Evolutionary conservation across 2,329 filamentous ascomycete species (phyloP).

Genomic region (Neospermospora avenae): DNA sequence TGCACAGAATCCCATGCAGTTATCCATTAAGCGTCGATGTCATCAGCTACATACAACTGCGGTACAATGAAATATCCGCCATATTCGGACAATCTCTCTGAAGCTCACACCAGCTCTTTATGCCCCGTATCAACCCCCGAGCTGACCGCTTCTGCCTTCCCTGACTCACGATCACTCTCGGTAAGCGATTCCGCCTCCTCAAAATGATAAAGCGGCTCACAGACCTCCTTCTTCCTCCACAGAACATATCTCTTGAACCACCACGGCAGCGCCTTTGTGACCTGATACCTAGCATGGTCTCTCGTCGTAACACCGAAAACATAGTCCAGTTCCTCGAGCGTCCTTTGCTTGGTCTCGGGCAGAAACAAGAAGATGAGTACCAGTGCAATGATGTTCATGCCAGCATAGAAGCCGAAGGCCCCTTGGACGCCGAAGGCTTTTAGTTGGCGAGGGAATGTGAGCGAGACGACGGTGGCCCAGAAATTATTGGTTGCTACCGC

Average conservation of each 20-base stretch:
- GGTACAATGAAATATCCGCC: no score
- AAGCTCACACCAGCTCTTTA: constrained; percentile 11
- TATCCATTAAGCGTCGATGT: no score
- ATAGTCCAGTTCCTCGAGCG: constrained; percentile 42
- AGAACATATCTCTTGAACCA: constrained; percentile 51
- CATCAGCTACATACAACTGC: no score
- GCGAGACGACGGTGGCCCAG: constrained; percentile 60
- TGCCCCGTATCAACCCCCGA: constrained; percentile 10
- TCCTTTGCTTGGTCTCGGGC: constrained; percentile 54
- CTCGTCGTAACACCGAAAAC: constrained; percentile 40
- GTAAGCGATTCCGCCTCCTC: constrained; percentile 13
- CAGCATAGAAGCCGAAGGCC: constrained; percentile 53
- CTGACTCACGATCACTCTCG: constrained; percentile 14
- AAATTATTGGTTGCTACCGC: constrained; percentile 59
- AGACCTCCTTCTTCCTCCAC: constrained; percentile 10
- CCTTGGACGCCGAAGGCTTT: constrained; percentile 31
- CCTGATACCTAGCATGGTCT: constrained; percentile 26
- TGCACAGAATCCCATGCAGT: no score
- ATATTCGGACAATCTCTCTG: background rate
- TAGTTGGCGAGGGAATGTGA: constrained; percentile 41
- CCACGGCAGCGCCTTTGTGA: constrained; percentile 55
- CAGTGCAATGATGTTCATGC: constrained; percentile 52
- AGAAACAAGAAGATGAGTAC: constrained; percentile 55
- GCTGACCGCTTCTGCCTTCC: constrained; percentile 8
- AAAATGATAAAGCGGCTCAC: constrained; percentile 21